Evolutionary conservation across 768 basidiomycete genomes (phyloP).

Genomic region (Daedaleopsis nitida): DNA sequence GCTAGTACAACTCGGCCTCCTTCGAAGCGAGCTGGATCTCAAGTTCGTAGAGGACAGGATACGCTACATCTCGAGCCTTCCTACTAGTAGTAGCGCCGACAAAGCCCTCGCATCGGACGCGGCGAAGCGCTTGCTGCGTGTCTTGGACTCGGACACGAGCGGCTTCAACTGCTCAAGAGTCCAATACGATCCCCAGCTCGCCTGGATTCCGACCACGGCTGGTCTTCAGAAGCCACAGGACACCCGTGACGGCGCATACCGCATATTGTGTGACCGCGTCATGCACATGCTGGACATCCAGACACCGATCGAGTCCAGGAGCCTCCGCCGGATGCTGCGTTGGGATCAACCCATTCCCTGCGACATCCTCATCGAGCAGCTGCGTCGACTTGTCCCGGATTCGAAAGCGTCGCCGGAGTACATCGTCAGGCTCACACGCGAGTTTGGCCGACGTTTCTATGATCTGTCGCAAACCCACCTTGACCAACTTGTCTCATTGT

Average conservation of each 20-base stretch:
- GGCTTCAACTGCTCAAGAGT: constrained; percentile 25
- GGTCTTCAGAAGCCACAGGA: constrained; percentile 30
- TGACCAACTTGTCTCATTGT: background rate
- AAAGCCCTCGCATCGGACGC: background rate
- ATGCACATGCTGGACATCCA: constrained; percentile 31
- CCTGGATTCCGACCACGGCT: constrained; percentile 43
- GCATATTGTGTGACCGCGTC: constrained; percentile 42
- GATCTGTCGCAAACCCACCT: background rate
- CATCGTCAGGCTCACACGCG: background rate
- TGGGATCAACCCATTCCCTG: constrained; percentile 42
- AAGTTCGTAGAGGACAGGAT: constrained; percentile 6
- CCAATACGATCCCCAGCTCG: constrained; percentile 9
- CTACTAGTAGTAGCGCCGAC: background rate
- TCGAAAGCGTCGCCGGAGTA: no score
- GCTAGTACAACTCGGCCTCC: background rate
- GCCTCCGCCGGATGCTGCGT: constrained; percentile 26
- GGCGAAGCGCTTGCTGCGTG: background rate
- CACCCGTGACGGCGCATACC: constrained; percentile 27
- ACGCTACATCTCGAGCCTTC: background rate
- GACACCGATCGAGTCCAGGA: background rate
- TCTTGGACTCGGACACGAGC: constrained; percentile 8
- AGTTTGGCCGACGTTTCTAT: constrained; percentile 3
- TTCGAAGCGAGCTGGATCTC: background rate
- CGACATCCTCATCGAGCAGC: constrained; percentile 2
- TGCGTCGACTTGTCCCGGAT: background rate